Base-by-base conservation (phyloP, 108 stramenopile genomes). In the Pseudonitzschia multistriata region DNA sequence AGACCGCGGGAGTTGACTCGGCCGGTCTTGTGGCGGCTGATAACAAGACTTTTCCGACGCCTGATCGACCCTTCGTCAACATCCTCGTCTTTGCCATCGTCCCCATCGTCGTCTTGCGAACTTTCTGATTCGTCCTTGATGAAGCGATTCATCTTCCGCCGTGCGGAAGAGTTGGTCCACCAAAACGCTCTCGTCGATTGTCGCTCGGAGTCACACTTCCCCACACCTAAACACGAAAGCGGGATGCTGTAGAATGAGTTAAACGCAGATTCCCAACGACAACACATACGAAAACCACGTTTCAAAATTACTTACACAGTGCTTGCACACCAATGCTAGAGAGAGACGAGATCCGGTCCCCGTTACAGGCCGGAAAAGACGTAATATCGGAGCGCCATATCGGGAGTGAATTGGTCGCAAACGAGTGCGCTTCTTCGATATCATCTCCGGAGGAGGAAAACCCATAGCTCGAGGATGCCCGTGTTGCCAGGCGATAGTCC, bases 101-200 rank as follows among this genome's bases (percentile, higher is more conserved):
- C 52, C 53, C 72, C 71, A 31, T 49, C 50, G 19, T 72, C 53
- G 21, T 31, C 50, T 7, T 22, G 42, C 8, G 19, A 25, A 5
- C 34, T 31, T 28, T 70, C 61, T 10, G 19, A 21, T 37, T 71
- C 50, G 25, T 8, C 36, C 27, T 45, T 68, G 15, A 77, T 40
- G 22, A 67, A 40, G 11, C 72, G 70, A n/a, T 59, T 50, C 36
- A 83, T 21, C 28, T 80, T 81, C 66, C 82, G 81, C 29, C 75
- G 76, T 3, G 81, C 72, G 60, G 84, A 79, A 52, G 82, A 53
- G 62, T 93, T 94, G 13, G 93, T 94, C 93, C 93, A 94, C 88
- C 88, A 94, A 67, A 89, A 89, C 22, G 80, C 90, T 48, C 89
- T 85, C 0, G 93, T 94, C 5, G 83, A 73, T 68, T 83, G 78